A percentile compares a stretch with the other conserved stretches of the same genome.
These are phyloP conservation scores for Borovskyia barvae DNA, from an alignment of 208 protist species.

Conservation along the genomic window DNA sequence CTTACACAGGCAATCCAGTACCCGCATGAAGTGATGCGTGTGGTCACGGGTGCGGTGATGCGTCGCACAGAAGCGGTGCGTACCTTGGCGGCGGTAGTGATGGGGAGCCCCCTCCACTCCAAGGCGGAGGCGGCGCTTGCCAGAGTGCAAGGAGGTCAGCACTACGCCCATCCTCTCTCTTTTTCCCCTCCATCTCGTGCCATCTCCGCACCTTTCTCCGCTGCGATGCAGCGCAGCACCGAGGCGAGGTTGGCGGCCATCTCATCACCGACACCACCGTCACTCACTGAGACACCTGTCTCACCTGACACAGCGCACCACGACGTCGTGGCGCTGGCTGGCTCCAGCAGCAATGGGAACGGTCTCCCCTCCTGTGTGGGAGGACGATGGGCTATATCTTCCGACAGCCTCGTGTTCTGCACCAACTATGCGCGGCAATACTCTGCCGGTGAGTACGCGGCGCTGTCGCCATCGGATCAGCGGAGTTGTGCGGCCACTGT, in stretches of 20 bases:
- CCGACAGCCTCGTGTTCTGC: conserved; percentile 1
- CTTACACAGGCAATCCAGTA: conserved; percentile 8
- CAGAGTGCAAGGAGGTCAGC: neutral
- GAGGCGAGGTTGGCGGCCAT: no score
- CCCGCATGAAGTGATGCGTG: conserved; percentile 3
- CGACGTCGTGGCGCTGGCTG: no score
- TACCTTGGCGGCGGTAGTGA: conserved; percentile 8
- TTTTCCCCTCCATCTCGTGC: no score
- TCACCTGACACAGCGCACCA: no score
- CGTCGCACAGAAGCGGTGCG: neutral
- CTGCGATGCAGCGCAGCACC: no score
- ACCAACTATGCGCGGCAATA: neutral
- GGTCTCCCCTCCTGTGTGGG: no score
- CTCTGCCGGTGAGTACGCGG: neutral
- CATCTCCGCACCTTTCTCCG: no score
- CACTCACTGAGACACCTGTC: no score
- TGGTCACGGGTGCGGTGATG: neutral
- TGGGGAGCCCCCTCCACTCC: neutral
- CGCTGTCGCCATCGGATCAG: neutral
- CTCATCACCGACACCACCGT: no score
- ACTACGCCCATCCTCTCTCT: neutral
- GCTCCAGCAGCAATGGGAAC: no score
- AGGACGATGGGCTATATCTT: no score
- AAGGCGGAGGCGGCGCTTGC: conserved; percentile 9
- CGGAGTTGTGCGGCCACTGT: neutral